Percentiles rank a stretch among this genome's conserved stretches.
Conservation (phyloP, 1,139 yeast species). For the Citeromyces hawaiiensis region DNA sequence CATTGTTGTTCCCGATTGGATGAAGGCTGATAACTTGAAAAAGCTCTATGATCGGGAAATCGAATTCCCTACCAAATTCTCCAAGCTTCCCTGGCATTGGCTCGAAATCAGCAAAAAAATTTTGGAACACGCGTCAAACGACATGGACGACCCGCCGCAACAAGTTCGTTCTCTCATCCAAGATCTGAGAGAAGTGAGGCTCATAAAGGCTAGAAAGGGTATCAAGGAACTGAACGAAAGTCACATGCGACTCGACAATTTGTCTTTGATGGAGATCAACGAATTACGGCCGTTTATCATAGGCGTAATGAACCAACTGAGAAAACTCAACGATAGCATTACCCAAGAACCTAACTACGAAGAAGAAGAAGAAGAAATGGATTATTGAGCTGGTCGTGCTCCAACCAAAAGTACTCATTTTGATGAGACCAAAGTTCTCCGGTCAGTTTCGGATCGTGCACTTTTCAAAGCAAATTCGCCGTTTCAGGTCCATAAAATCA, state of each 20-base stretch:
- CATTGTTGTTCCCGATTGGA: slow-evolving; percentile 82
- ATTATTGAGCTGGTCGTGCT: slow-evolving; percentile 1
- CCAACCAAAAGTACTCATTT: neutral
- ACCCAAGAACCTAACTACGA: slow-evolving; percentile 4
- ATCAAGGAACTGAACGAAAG: slow-evolving; percentile 67
- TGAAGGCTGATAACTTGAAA: slow-evolving; percentile 42
- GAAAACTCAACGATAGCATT: slow-evolving; percentile 15
- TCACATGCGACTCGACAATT: slow-evolving; percentile 71
- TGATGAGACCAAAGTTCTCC: neutral
- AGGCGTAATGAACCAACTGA: slow-evolving; percentile 64
- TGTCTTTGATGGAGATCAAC: slow-evolving; percentile 75
- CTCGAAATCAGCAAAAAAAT: slow-evolving; percentile 62
- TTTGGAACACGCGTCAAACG: slow-evolving; percentile 60
- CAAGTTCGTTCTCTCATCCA: slow-evolving; percentile 58
- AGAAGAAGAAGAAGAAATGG: slow-evolving; percentile 4
- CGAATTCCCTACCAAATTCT: slow-evolving; percentile 41
- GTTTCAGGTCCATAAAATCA: slow-evolving; percentile 9
- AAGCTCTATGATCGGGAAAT: slow-evolving; percentile 59
- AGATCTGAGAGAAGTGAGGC: slow-evolving; percentile 74
- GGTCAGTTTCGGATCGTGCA: neutral
- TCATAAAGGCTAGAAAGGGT: slow-evolving; percentile 74
- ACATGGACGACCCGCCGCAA: slow-evolving; percentile 53
- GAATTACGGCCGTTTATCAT: slow-evolving; percentile 77
- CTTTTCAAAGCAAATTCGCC: neutral
- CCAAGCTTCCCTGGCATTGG: slow-evolving; percentile 81